Evolutionary conservation across 2,329 filamentous ascomycete species (phyloP).

Genomic region (Botryotinia calthae): DNA sequence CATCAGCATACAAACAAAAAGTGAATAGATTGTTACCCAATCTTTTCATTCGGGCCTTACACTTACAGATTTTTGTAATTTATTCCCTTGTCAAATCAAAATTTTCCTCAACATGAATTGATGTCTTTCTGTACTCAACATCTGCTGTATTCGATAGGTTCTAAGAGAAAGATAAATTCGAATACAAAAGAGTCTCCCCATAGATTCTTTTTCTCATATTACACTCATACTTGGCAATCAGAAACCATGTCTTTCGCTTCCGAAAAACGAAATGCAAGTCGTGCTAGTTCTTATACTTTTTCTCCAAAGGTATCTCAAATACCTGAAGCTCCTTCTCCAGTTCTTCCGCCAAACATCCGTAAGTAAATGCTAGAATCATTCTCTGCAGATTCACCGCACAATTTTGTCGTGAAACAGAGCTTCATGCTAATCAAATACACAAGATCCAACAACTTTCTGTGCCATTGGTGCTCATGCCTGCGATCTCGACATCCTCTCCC

Average conservation of each 20-base stretch:
- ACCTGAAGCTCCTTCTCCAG: conserved; percentile 3
- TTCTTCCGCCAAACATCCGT: conserved; percentile 10
- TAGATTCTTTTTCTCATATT: not conserved
- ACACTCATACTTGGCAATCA: not conserved
- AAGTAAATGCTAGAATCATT: not conserved
- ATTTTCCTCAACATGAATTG: not conserved
- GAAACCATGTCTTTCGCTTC: conserved; percentile 2
- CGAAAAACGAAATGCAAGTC: conserved; percentile 8
- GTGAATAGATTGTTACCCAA: not conserved
- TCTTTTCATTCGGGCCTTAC: not conserved
- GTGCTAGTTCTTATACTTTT: conserved; percentile 7
- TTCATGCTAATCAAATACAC: not conserved
- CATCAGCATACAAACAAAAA: not conserved
- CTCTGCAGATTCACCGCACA: no score
- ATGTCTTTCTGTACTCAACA: not conserved
- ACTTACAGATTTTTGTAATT: not conserved
- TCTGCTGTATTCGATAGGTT: not conserved
- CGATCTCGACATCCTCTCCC: conserved; percentile 14
- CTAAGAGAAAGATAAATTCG: not conserved
- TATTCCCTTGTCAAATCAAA: not conserved
- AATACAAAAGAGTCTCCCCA: not conserved
- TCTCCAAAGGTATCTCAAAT: conserved; percentile 6
- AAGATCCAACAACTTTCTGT: conserved; percentile 18
- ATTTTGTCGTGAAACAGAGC: not conserved
- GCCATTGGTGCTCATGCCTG: conserved; percentile 14